Base-by-base conservation (phyloP, 169 alveolate genomes). In the Hepatocystis sp. region DNA sequence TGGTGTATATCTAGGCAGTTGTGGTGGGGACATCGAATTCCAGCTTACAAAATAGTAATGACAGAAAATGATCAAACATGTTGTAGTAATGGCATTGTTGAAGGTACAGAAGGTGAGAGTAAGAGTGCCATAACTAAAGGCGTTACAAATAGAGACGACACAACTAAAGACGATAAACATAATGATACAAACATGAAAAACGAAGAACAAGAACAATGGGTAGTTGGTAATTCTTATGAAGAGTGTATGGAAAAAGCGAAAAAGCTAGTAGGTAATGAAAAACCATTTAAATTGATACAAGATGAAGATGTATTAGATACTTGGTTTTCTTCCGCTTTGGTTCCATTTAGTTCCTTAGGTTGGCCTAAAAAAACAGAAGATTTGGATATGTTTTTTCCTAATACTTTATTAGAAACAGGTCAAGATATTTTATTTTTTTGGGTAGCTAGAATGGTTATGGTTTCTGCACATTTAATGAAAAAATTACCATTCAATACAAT, bases 1-100 rank as follows among this genome's bases (percentile, higher is more conserved):
- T 99, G 99, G 99, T 99, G 99, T 90, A 96, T 99, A 39, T 97
- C 99, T 3, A 92, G 99, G 36, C 99, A 99, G 91, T 96, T 99
- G 44, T 98, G 99, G 99, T 98, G 99, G 99, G 99, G 99, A 0
- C 99, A 99, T 91, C 96, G 99, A 67, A 97, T 98, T 66, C 99
- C 99, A 0, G 99, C 99, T 3, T 98, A 97, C 91, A 85, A 94
- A 60, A 96, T 96, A 39, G 92, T 92, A 13, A 53, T 88, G 10
- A 63, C 78, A 15, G 88, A 60, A 7, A 36, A 36, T 10, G 47
- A 36, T 36, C 49, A 66, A 55, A 90, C 90, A n/a, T 21, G 10
- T 49, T 36, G 15, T 23, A 27, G 7, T 55, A 4, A 55, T 0
- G 19, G 19, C 5, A 17, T 4, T 17, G 44, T 7, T 11, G 21